Conservation (phyloP, 345 rosid genomes). For the Dipteronia sinensis region DNA sequence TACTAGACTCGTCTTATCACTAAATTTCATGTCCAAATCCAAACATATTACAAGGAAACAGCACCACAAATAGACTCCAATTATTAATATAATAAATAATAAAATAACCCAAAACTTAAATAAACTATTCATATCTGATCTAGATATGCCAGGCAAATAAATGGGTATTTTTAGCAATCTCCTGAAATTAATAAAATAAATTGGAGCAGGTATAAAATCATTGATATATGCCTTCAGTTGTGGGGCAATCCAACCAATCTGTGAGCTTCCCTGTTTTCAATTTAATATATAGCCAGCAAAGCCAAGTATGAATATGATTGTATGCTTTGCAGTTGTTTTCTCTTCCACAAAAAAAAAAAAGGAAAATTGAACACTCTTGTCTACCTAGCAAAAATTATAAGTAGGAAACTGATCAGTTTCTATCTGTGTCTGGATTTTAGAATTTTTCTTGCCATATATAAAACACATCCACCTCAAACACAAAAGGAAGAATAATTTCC, state of each 20-base stretch:
- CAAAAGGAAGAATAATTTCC: not conserved
- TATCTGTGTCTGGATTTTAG: too few relatives aligned
- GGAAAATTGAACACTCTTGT: not conserved
- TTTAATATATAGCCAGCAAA: not conserved
- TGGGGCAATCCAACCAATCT: slow-evolving; percentile 1
- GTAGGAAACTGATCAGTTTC: not conserved
- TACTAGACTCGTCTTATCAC: slow-evolving; percentile 33
- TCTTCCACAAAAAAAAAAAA: not conserved
- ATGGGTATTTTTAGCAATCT: not conserved
- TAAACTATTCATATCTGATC: too few relatives aligned
- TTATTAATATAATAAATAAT: not conserved
- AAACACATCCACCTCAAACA: not conserved
- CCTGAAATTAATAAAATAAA: not conserved
- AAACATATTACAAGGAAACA: slow-evolving; percentile 10
- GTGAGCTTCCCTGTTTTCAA: not conserved
- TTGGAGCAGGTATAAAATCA: not conserved
- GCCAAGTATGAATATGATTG: not conserved
- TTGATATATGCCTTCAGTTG: not conserved
- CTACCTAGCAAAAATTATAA: not conserved
- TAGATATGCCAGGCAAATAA: not conserved
- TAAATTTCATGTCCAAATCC: slow-evolving; percentile 12
- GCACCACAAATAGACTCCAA: not conserved
- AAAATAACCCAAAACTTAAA: not conserved
- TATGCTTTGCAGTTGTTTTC: not conserved
- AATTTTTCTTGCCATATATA: not conserved